A percentile compares a stretch with the other conserved stretches of the same genome.
Conservation (phyloP, 768 basidiomycete species). For the Pleurotus tuoliensis region DNA sequence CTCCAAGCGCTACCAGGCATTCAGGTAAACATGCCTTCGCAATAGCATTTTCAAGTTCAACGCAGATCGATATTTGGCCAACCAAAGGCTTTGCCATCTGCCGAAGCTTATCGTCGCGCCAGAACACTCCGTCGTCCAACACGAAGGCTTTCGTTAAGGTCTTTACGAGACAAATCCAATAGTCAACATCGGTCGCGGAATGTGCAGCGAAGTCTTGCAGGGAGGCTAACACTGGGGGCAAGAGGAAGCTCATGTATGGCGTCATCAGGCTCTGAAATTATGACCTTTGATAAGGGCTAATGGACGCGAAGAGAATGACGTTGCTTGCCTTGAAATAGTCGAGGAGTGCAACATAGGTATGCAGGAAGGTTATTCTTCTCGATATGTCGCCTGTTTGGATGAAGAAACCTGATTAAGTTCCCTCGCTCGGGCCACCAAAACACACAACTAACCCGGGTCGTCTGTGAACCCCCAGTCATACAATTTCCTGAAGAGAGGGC, state of each 20-base stretch:
- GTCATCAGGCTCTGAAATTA: slow-evolving; percentile 70
- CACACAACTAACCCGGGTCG: slow-evolving; percentile 36
- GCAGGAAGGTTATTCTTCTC: slow-evolving; percentile 70
- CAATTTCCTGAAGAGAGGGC: slow-evolving; percentile 83
- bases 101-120: slow-evolving; percentile 80
- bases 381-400: slow-evolving; percentile 27
- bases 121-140: slow-evolving; percentile 89
- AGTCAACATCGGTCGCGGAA: slow-evolving; percentile 27
- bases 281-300: background rate
- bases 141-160: slow-evolving; percentile 66
- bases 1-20: slow-evolving; percentile 53
- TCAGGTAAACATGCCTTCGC: slow-evolving; percentile 40
- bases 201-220: slow-evolving; percentile 46
- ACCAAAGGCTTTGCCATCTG: slow-evolving; percentile 57
- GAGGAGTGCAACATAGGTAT: slow-evolving; percentile 67
- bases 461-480: slow-evolving; percentile 92
- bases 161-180: slow-evolving; percentile 64
- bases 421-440: background rate
- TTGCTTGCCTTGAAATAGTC: slow-evolving; percentile 80
- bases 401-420: background rate
- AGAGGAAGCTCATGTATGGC: slow-evolving; percentile 81
- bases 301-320: background rate
- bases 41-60: slow-evolving; percentile 31
- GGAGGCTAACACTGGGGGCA: slow-evolving; percentile 62
- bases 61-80: slow-evolving; percentile 58